Evolutionary conservation across 169 alveolate genomes (phyloP).

Genomic region (Miamiensis avidus): DNA sequence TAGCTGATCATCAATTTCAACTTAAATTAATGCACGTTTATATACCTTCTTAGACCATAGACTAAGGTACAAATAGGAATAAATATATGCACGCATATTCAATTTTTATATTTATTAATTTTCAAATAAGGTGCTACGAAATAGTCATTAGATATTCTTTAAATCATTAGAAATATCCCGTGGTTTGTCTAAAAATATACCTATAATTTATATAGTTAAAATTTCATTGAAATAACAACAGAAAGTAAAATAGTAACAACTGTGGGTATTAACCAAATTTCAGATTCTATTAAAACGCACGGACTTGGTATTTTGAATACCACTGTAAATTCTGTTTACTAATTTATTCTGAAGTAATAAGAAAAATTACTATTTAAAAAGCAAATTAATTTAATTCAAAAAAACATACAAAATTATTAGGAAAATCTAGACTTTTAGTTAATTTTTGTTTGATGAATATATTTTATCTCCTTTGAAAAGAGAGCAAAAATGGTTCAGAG

Average conservation of each 20-base stretch:
- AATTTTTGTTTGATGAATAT: constrained; percentile 78
- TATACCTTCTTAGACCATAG: constrained; percentile 82
- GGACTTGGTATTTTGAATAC: constrained; percentile 87
- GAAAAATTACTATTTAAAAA: background rate
- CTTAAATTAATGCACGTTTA: constrained; percentile 69
- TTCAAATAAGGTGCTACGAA: background rate
- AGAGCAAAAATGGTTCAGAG: constrained; percentile 76
- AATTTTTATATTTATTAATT: too few species aligned
- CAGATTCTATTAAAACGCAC: constrained; percentile 82
- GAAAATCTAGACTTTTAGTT: constrained; percentile 54
- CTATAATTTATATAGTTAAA: constrained; percentile 81
- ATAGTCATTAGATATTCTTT: constrained; percentile 67
- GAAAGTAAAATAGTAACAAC: constrained; percentile 75
- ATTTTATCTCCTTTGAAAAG: constrained; percentile 71
- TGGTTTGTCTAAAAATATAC: constrained; percentile 68
- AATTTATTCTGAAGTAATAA: constrained; percentile 66
- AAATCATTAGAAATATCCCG: constrained; percentile 66
- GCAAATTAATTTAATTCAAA: background rate
- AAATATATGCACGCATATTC: too few species aligned
- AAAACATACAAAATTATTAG: background rate
- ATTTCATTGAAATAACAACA: constrained; percentile 71
- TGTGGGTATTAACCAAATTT: constrained; percentile 68
- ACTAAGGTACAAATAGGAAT: constrained; percentile 67
- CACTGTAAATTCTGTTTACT: constrained; percentile 77
- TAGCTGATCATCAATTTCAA: constrained; percentile 76